Conservation (phyloP, 306 rosid genomes). For the Psophocarpus tetragonolobus region DNA sequence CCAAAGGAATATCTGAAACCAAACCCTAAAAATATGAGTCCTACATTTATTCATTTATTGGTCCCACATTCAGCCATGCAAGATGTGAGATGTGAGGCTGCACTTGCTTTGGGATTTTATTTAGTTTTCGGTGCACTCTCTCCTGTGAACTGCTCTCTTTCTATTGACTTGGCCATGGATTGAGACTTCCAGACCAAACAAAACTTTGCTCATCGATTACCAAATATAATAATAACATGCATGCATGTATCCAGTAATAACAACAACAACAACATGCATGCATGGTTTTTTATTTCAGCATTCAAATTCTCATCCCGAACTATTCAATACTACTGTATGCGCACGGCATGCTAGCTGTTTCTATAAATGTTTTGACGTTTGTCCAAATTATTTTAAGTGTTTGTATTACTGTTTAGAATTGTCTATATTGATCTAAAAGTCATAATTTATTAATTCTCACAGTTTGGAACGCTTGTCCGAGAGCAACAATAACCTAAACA, state of each 20-base stretch:
- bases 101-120: background rate
- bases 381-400: background rate
- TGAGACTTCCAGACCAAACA: background rate
- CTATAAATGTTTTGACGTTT: background rate
- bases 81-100: background rate
- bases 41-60: background rate
- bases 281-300: background rate
- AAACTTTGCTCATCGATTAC: background rate
- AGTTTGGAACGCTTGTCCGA: no score
- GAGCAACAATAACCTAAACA: no score
- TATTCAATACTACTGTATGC: background rate
- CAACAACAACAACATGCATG: background rate
- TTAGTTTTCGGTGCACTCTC: background rate
- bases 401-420: no score
- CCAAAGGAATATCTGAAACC: conserved; percentile 14
- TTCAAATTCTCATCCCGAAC: background rate
- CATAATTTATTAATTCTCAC: no score
- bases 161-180: background rate
- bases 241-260: background rate
- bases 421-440: no score
- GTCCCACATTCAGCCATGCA: background rate
- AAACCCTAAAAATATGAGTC: background rate
- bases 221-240: background rate
- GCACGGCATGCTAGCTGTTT: background rate
- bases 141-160: background rate